Base-by-base conservation (phyloP, 2,329 filamentous ascomycete genomes). In the Hypoxylon sp. region DNA sequence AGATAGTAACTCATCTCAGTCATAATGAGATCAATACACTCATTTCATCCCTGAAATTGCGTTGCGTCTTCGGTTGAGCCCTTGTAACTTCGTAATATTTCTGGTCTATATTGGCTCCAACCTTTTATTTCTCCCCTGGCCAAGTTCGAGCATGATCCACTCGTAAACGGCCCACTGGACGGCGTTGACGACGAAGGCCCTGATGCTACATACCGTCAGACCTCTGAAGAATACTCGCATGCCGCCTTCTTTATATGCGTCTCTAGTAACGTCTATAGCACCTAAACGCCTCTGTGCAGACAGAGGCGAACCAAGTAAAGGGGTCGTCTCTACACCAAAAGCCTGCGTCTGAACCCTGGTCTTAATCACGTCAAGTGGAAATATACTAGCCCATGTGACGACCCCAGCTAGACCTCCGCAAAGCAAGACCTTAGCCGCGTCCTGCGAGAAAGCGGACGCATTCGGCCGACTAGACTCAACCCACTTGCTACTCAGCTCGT, bases 151-250 rank as follows among this genome's bases (percentile, higher is more conserved):
- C 91, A 97, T 95, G 75, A 93, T 87, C 89, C 91, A 93, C 81
- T 98, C 94, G 77, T 98, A 98, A 5, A 93, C 88, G 23, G 91
- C 91, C 94, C 94, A 98, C 82, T 94, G 85, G n/a, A 93, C 91
- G 2, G 95, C 94, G 82, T 98, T 98, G 41, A 98, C 95, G 57
- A 97, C 83, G 78, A 98, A 98, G 0, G 95, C 95, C 72, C 95
- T 85, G 7, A 92, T 80, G 79, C 93, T 97, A 79, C 95, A 98
- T 32, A 97, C 85, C 0, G 89, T 89, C 45, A 98, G 79, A 0
- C 92, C 92, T 30, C 89, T 84, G 76, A 93, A 94, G 80, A 94
- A 94, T 1, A 89, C 84, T 32, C 80, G 78, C 7, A 84, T 36
- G 0, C 92, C 91, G 30, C 87, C 89, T 46, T 85, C 82, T 63